Conservation (phyloP, 345 rosid species). For the Eucalyptus curtisii region DNA sequence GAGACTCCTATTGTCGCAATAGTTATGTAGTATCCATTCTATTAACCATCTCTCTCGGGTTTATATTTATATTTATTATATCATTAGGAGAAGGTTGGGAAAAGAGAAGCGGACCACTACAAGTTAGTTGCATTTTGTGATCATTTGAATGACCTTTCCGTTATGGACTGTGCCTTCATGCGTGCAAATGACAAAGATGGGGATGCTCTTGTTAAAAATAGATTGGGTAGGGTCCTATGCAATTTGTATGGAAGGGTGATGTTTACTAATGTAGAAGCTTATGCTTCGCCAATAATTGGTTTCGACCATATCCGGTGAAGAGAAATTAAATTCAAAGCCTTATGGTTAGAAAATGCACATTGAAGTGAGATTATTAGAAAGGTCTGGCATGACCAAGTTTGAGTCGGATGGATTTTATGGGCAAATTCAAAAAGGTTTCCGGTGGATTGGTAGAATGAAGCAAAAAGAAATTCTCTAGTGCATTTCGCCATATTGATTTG, state of each 20-base stretch:
- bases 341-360: background rate
- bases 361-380: no score
- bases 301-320: background rate
- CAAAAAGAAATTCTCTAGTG: background rate
- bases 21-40: no score
- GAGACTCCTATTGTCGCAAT: no score
- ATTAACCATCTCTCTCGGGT: no score
- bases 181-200: background rate
- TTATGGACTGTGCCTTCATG: background rate
- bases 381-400: no score
- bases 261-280: background rate
- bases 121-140: no score
- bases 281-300: background rate
- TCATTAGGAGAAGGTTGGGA: no score
- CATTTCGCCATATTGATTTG: background rate
- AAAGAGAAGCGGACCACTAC: no score
- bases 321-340: background rate
- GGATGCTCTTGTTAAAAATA: background rate
- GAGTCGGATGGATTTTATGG: no score
- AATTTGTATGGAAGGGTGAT: background rate
- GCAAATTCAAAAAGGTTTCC: no score
- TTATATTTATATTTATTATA: no score
- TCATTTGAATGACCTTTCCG: no score
- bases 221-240: background rate
- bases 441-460: background rate